phyloP scores from a whole-genome alignment of 192 early-diverging fungal genomes.

The Dispira parvispora region DNA sequence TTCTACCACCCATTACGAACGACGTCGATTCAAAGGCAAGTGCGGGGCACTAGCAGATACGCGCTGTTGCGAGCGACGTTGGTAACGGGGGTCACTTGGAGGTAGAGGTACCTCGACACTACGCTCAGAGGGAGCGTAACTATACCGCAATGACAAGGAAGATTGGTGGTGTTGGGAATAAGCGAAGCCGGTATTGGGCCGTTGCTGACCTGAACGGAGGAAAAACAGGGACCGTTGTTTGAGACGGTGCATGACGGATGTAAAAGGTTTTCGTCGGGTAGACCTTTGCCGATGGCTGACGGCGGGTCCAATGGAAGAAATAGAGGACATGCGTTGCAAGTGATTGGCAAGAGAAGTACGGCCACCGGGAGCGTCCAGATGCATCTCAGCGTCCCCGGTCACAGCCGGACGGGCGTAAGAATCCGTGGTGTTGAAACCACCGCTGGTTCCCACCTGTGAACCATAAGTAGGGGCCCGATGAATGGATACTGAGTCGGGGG shows the following conservation, averaged over 20 bases:
- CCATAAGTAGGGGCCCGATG: neutral
- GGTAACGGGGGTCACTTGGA: too few relatives aligned
- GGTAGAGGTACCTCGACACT: neutral
- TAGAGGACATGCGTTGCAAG: slow-evolving; percentile 2
- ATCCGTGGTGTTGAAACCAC: too few relatives aligned
- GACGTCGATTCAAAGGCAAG: too few relatives aligned
- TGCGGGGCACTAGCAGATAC: too few relatives aligned
- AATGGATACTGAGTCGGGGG: neutral
- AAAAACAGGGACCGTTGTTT: neutral
- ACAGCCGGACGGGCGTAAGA: too few relatives aligned
- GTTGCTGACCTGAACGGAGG: neutral
- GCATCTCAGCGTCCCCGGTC: too few relatives aligned
- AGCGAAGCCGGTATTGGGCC: slow-evolving; percentile 9
- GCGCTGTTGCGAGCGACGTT: too few relatives aligned
- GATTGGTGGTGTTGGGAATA: slow-evolving; percentile 12
- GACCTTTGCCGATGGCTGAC: neutral
- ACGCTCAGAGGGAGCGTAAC: neutral
- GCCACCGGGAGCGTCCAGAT: too few relatives aligned
- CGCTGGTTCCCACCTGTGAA: too few relatives aligned
- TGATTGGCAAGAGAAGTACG: neutral
- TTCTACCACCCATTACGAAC: too few relatives aligned
- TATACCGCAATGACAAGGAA: slow-evolving; percentile 2
- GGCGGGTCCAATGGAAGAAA: neutral
- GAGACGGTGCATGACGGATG: neutral
- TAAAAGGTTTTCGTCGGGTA: neutral